phyloP scores from a whole-genome alignment of 2,329 filamentous ascomycete species.

The Camillea tinctor region DNA sequence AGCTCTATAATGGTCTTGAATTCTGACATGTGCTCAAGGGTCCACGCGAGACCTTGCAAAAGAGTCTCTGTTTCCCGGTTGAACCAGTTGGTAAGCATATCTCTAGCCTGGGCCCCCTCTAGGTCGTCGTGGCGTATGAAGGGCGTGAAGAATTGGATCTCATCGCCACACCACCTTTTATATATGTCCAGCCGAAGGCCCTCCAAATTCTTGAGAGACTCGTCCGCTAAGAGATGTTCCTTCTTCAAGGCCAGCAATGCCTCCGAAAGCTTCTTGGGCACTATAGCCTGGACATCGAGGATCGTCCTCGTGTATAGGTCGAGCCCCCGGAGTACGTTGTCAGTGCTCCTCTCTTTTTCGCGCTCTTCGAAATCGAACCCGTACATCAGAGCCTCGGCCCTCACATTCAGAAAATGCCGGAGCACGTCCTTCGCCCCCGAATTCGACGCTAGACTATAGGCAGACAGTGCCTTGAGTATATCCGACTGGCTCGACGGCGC shows the following conservation, averaged over 20 bases:
- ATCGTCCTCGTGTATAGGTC: constrained; percentile 75
- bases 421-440: constrained; percentile 78
- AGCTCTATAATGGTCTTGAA: constrained; percentile 69
- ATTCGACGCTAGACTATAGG: constrained; percentile 78
- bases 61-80: constrained; percentile 58
- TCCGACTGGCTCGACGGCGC: constrained; percentile 40
- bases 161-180: constrained; percentile 76
- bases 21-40: constrained; percentile 59
- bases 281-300: constrained; percentile 71
- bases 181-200: constrained; percentile 76
- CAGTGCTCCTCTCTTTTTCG: constrained; percentile 39
- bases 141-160: constrained; percentile 81
- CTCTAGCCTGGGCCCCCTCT: constrained; percentile 56
- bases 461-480: constrained; percentile 72
- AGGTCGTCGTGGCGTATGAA: constrained; percentile 82
- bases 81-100: constrained; percentile 64
- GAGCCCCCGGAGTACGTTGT: constrained; percentile 62
- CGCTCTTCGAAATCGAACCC: constrained; percentile 53
- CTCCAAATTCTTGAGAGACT: constrained; percentile 62
- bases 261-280: constrained; percentile 70
- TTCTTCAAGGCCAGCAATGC: constrained; percentile 68
- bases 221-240: constrained; percentile 69
- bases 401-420: constrained; percentile 72
- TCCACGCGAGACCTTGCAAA: constrained; percentile 59
- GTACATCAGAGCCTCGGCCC: constrained; percentile 65